Percentiles rank a stretch among this genome's conserved stretches.
Evolutionary conservation across 2,329 filamentous ascomycete genomes (phyloP).

Genomic region (Scorias spongiosa): DNA sequence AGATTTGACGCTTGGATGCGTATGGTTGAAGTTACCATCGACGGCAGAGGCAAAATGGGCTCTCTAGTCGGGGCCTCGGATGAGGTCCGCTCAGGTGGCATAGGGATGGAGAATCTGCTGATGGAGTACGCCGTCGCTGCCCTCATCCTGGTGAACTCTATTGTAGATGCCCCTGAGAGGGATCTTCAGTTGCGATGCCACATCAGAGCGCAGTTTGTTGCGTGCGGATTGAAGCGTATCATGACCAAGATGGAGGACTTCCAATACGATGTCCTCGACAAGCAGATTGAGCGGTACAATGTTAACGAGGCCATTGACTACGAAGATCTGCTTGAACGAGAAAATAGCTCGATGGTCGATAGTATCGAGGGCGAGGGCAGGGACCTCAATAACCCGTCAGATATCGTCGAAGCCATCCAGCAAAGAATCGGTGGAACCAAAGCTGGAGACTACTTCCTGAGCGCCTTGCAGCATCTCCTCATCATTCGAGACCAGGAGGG

Average conservation of each 20-base stretch:
- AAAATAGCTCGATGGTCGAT: constrained; percentile 82
- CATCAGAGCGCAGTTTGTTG: constrained; percentile 88
- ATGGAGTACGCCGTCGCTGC: constrained; percentile 98
- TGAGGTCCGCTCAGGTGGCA: constrained; percentile 86
- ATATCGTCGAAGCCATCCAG: constrained; percentile 90
- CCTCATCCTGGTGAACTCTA: constrained; percentile 89
- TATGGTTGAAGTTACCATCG: constrained; percentile 89
- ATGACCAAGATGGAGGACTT: constrained; percentile 95
- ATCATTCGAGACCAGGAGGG: constrained; percentile 82
- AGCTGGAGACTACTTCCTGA: constrained; percentile 90
- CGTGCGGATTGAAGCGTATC: constrained; percentile 87
- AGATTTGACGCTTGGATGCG: constrained; percentile 98
- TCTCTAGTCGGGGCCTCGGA: constrained; percentile 93
- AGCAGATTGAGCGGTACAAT: constrained; percentile 87
- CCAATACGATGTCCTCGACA: constrained; percentile 96
- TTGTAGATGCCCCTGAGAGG: constrained; percentile 77
- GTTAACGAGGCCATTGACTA: constrained; percentile 96
- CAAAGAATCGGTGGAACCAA: constrained; percentile 67
- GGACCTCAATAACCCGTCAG: constrained; percentile 80
- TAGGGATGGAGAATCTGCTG: constrained; percentile 94
- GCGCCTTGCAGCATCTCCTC: constrained; percentile 85
- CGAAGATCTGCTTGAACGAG: constrained; percentile 85
- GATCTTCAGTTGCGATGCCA: constrained; percentile 87
- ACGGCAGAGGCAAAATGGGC: constrained; percentile 96
- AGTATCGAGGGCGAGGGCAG: constrained; percentile 71